Conservation (phyloP, 1,284 basidiomycete species). For the Pseudozyma sp. region DNA sequence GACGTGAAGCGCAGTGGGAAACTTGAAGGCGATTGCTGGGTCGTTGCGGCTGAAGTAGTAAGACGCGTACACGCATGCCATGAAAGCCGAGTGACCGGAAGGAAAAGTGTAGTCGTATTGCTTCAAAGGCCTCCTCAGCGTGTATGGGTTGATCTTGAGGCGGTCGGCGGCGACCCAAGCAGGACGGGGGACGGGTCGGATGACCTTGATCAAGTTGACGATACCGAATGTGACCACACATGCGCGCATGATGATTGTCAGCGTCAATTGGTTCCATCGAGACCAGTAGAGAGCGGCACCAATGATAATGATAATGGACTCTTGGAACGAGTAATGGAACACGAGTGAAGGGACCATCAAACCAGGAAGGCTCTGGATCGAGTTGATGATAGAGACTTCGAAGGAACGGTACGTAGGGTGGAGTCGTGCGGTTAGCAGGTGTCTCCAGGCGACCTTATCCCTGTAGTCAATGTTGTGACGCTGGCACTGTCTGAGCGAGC, state of each 20-base stretch:
- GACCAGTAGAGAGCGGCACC: conserved; percentile 27
- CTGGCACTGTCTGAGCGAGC: conserved; percentile 29
- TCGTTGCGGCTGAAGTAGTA: conserved; percentile 28
- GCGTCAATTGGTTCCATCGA: conserved; percentile 27
- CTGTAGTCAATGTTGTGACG: conserved; percentile 29
- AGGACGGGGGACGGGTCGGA: conserved; percentile 23
- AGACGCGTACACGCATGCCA: conserved; percentile 24
- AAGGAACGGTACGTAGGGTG: conserved; percentile 30
- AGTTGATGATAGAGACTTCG: conserved; percentile 23
- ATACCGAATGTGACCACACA: conserved; percentile 22
- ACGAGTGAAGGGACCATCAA: conserved; percentile 18
- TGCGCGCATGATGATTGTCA: conserved; percentile 30
- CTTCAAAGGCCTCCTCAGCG: conserved; percentile 18
- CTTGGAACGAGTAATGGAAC: conserved; percentile 21
- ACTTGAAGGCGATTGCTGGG: conserved; percentile 9
- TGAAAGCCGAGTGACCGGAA: conserved; percentile 30
- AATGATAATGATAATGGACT: conserved; percentile 21
- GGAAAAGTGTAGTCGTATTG: conserved; percentile 34
- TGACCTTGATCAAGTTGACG: conserved; percentile 32
- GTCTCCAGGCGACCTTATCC: conserved; percentile 32
- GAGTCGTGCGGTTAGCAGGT: conserved; percentile 21
- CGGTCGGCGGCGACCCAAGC: conserved; percentile 31
- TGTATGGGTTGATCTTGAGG: conserved; percentile 28
- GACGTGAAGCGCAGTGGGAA: conserved; percentile 16
- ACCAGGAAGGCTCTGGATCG: conserved; percentile 23